A percentile compares a stretch with the other conserved stretches of the same genome.
Conservation (phyloP, 352 stramenopile species). For the Pythium apleroticum region DNA sequence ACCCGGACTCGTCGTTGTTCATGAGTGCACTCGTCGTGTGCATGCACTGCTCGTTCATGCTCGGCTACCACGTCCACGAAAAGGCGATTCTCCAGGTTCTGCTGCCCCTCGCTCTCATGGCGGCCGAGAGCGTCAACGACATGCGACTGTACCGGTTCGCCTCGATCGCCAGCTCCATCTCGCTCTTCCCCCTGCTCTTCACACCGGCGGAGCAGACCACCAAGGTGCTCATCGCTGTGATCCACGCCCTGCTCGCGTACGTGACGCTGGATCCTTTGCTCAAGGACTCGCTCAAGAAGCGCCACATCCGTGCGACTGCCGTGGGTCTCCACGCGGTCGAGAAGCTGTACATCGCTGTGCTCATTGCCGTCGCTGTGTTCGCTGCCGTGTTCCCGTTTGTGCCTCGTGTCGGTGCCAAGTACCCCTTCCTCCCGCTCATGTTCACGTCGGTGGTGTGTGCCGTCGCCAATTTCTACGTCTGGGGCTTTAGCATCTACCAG, state of each 20-base stretch:
- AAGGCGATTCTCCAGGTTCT: constrained; percentile 96
- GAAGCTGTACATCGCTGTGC: constrained; percentile 44
- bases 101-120: constrained; percentile 67
- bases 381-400: constrained; percentile 57
- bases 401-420: constrained; percentile 43
- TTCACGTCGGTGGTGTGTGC: constrained; percentile 72
- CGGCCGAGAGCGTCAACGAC: constrained; percentile 73
- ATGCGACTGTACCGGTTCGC: constrained; percentile 83
- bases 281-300: constrained; percentile 68
- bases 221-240: constrained; percentile 65
- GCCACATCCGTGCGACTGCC: constrained; percentile 61
- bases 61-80: constrained; percentile 99
- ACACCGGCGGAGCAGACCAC: constrained; percentile 75
- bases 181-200: constrained; percentile 85
- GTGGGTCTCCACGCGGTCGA: constrained; percentile 62
- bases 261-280: constrained; percentile 63
- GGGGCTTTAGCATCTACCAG: constrained; percentile 54
- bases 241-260: constrained; percentile 63
- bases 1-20: constrained; percentile 78
- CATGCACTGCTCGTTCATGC: constrained; percentile 94
- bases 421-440: constrained; percentile 81
- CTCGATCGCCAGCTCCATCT: constrained; percentile 66
- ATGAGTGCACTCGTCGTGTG: constrained; percentile 85
- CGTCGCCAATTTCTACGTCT: constrained; percentile 80
- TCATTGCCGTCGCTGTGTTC: constrained; percentile 37